phyloP scores from a whole-genome alignment of 768 basidiomycete genomes.

The Trametes gibbosa region DNA sequence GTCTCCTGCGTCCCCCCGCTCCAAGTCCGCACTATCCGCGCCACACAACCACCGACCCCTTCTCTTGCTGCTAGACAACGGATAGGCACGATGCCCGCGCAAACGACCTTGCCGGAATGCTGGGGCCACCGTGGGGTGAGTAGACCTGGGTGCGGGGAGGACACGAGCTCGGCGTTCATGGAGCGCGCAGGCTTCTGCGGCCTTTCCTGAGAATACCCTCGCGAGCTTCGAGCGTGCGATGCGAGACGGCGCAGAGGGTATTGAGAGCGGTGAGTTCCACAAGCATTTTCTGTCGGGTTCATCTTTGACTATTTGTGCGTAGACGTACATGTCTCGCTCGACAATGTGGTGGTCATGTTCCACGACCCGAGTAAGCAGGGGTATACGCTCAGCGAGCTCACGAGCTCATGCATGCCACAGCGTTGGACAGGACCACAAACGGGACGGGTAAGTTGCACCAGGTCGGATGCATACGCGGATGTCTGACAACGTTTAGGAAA shows the following conservation, averaged over 20 bases:
- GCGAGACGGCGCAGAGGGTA: conserved; percentile 86
- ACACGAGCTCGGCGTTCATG: not conserved
- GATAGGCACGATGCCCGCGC: not conserved
- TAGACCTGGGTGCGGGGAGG: not conserved
- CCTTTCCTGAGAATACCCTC: conserved; percentile 87
- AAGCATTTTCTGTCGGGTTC: not conserved
- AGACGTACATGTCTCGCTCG: conserved; percentile 92
- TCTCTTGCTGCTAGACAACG: not conserved
- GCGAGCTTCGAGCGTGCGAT: conserved; percentile 91
- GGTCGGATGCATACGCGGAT: not conserved
- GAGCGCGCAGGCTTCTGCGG: conserved; percentile 64
- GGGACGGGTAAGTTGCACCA: conserved; percentile 49
- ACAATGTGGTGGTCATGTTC: conserved; percentile 88
- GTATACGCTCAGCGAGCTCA: no score
- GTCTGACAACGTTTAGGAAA: conserved; percentile 40
- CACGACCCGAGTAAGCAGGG: conserved; percentile 73
- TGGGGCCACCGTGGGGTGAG: conserved; percentile 31
- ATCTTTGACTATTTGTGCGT: conserved; percentile 22
- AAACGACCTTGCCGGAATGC: conserved; percentile 20
- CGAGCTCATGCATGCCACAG: conserved; percentile 31
- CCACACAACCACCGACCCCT: not conserved
- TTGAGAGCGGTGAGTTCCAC: conserved; percentile 81
- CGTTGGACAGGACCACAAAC: conserved; percentile 79
- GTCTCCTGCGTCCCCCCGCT: not conserved
- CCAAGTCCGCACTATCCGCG: not conserved